phyloP scores from a whole-genome alignment of 2,329 filamentous ascomycete genomes.

The Fusarium veterinarium region DNA sequence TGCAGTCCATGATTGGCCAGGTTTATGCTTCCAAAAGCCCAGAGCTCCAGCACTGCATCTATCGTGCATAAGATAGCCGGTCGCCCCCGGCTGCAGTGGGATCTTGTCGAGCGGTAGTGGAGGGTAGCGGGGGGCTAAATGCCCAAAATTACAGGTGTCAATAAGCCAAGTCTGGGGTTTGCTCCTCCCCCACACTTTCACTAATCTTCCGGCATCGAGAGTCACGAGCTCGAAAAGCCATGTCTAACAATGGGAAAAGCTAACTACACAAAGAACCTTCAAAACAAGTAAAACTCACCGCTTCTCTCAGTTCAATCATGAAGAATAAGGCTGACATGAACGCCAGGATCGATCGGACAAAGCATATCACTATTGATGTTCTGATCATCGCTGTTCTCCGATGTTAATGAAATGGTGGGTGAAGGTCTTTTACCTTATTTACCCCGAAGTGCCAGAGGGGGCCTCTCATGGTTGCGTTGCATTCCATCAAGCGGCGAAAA shows the following conservation, averaged over 20 bases:
- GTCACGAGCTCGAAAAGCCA: conserved; percentile 22
- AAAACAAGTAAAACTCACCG: conserved; percentile 23
- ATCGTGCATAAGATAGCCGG: conserved; percentile 33
- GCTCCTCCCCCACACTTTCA: conserved; percentile 33
- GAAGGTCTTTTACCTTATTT: conserved; percentile 28
- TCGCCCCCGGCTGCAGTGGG: conserved; percentile 27
- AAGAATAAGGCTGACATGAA: neutral
- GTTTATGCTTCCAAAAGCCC: conserved; percentile 12
- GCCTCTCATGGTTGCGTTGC: conserved; percentile 15
- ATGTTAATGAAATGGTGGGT: conserved; percentile 15
- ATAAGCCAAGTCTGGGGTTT: conserved; percentile 25
- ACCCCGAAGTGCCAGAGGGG: conserved; percentile 14
- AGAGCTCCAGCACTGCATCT: conserved; percentile 28
- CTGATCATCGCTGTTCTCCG: conserved; percentile 26
- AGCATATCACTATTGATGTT: neutral
- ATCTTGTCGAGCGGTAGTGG: conserved; percentile 14
- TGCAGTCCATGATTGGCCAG: conserved; percentile 14
- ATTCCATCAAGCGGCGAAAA: conserved; percentile 22
- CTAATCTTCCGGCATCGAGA: neutral
- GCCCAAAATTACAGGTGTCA: conserved; percentile 13
- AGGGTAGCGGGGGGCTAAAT: conserved; percentile 2
- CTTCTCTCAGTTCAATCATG: conserved; percentile 18
- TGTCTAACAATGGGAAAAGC: conserved; percentile 5
- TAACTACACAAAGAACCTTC: neutral
- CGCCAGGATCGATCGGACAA: conserved; percentile 13